A percentile compares a stretch with the other conserved stretches of the same genome.
Conservation (phyloP, 345 rosid genomes). For the Capsella bursapastoris region DNA sequence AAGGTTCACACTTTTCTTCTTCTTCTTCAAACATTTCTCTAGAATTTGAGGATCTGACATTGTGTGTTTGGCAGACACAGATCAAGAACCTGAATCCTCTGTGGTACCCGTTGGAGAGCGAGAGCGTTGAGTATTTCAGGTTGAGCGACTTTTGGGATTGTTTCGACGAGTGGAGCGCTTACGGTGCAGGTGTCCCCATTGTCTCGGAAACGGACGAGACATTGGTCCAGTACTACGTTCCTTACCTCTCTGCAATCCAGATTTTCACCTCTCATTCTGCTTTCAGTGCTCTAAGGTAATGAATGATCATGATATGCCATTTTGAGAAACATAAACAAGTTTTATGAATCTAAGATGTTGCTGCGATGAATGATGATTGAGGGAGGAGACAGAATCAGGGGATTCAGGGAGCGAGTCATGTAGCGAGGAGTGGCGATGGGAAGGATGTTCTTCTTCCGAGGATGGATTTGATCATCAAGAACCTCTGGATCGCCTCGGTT, state of each 20-base stretch:
- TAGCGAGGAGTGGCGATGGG: slow-evolving; percentile 85
- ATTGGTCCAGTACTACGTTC: slow-evolving; percentile 92
- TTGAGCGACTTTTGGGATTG: slow-evolving; percentile 83
- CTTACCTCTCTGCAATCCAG: slow-evolving; percentile 95
- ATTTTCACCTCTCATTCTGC: slow-evolving; percentile 78
- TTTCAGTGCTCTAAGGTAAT: slow-evolving; percentile 62
- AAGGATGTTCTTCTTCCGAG: slow-evolving; percentile 81
- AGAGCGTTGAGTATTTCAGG: slow-evolving; percentile 76
- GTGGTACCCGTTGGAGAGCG: slow-evolving; percentile 89
- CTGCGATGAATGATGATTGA: slow-evolving; percentile 22
- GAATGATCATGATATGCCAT: not conserved
- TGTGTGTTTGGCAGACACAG: slow-evolving; percentile 59
- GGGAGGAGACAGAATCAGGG: slow-evolving; percentile 67
- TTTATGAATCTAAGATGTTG: slow-evolving; percentile 31
- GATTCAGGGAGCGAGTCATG: slow-evolving; percentile 80
- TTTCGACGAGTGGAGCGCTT: slow-evolving; percentile 97
- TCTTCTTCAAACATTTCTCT: slow-evolving; percentile 14
- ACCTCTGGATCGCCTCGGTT: slow-evolving; percentile 72
- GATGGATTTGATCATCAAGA: slow-evolving; percentile 83
- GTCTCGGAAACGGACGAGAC: slow-evolving; percentile 60
- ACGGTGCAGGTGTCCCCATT: slow-evolving; percentile 97
- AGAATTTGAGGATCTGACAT: slow-evolving; percentile 1
- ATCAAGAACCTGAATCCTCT: slow-evolving; percentile 71
- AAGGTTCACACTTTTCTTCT: slow-evolving; percentile 31
- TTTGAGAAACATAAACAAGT: not conserved